Percentiles rank a stretch among this genome's conserved stretches.
These are phyloP conservation scores for Apophysomyces ossiformis DNA, from an alignment of 371 early-diverging fungal species.

Conservation along the genomic window DNA sequence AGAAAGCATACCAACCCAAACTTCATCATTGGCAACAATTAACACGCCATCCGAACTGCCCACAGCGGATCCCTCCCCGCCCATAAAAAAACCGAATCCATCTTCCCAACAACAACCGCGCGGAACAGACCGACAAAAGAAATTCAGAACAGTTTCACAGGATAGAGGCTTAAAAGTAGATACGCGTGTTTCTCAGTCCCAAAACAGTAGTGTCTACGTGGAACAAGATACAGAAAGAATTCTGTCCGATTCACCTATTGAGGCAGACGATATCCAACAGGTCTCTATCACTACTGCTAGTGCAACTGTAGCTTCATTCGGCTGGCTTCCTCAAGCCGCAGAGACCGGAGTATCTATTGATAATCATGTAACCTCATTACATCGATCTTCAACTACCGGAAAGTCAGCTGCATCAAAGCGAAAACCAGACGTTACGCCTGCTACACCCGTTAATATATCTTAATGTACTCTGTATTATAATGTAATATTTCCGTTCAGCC, in stretches of 20 bases:
- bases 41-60: not conserved
- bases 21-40: not conserved
- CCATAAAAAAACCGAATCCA: not conserved
- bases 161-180: constrained; percentile 44
- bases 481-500: too few relatives aligned
- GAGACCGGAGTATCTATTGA: constrained; percentile 15
- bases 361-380: not conserved
- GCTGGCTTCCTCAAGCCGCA: constrained; percentile 38
- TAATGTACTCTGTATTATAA: too few relatives aligned
- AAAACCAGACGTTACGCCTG: not conserved
- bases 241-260: constrained; percentile 8
- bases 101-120: not conserved
- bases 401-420: constrained; percentile 22
- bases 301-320: constrained; percentile 38
- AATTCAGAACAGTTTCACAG: constrained; percentile 34
- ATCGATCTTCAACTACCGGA: constrained; percentile 35
- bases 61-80: not conserved
- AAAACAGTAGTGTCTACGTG: not conserved
- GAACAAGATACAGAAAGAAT: not conserved
- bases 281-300: constrained; percentile 5
- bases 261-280: not conserved
- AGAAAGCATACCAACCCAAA: not conserved
- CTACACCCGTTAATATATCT: too few relatives aligned
- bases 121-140: constrained; percentile 16
- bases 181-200: constrained; percentile 21